Evolutionary conservation across 2,329 filamentous ascomycete genomes (phyloP), one percentile per base, ranked within the genome.

Genomic region (Sporothrix dimorphospora): DNA sequence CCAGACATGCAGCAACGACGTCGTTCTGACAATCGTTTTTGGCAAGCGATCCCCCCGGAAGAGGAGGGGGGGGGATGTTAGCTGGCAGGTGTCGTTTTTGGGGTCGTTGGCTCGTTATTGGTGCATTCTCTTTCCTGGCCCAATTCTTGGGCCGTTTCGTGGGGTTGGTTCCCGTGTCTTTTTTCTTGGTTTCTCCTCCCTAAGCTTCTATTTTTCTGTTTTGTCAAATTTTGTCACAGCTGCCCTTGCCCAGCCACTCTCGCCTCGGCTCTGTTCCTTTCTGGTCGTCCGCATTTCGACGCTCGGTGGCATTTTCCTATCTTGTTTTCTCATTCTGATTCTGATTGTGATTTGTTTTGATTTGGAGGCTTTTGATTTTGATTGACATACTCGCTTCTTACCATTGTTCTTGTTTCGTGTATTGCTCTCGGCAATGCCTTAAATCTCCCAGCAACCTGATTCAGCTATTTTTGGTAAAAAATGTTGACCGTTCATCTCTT

Each of bases 1-100:
- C 45, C 45, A 40, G 65, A 53, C 65, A 9, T 68, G 65, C 65
- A 53, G 45, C 65, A 65, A 8, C 34, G 59, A 38, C 21, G 59
- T 12, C n/a, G 8, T 27, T 65, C 21, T 65, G 45, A 8, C 27
- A 30, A n/a, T 49, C 14, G 21, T 30, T 66, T 40, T 27, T 8
- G 12, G 38, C 38, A 65, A 45, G 21, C 38, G 38, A 27, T 27
- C 59, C 38, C 59, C 38, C 14, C 34, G 53, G 27, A 34, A 65
- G 30, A 45, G 55, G 21, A 27, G 59, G 8, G 27, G 2, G 57
- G 57, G 38, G 7, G n/a, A 12, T 38, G 30, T 61, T 61, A 21
- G 55, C 38, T 34, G 34, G 8, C 30, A n/a, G 34, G 34, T 40
- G 34, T 40, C 19, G 8, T 40, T 19, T 61, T 61, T 11, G 16